Percentiles rank a stretch among this genome's conserved stretches.
Evolutionary conservation across 257 asterid species (phyloP).

Genomic region (Capsicum rhomboideum): DNA sequence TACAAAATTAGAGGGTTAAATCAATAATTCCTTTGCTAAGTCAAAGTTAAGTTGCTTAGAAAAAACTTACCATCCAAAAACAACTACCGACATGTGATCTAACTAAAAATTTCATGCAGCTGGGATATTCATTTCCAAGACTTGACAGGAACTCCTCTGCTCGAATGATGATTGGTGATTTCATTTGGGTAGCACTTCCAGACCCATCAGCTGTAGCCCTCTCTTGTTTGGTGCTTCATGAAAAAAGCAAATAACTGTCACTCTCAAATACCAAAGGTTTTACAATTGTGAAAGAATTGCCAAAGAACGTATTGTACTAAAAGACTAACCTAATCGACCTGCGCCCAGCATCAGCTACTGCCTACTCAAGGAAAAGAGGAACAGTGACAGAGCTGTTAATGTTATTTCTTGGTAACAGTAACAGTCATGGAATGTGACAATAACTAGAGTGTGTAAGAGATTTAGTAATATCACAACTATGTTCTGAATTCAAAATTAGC

Average conservation of each 20-base stretch:
- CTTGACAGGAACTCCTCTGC: constrained; percentile 77
- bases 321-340: constrained; percentile 34
- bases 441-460: neutral
- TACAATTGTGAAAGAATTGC: neutral
- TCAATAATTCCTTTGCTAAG: neutral
- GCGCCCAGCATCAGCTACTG: constrained; percentile 26
- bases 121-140: constrained; percentile 59
- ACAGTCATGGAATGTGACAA: neutral
- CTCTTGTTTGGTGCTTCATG: constrained; percentile 32
- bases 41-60: neutral
- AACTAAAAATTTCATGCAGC: constrained; percentile 51
- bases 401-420: neutral
- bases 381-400: neutral
- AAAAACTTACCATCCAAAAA: constrained; percentile 83
- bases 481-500: neutral
- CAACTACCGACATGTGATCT: constrained; percentile 93
- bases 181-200: constrained; percentile 28
- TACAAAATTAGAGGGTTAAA: constrained; percentile 8
- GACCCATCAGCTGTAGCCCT: constrained; percentile 32
- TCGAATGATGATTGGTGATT: constrained; percentile 67
- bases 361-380: constrained; percentile 37
- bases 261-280: neutral
- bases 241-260: neutral
- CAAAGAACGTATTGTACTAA: neutral
- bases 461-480: neutral